Base-by-base conservation (phyloP, 2,329 filamentous ascomycete species). In the Malbranchea zuffiana region DNA sequence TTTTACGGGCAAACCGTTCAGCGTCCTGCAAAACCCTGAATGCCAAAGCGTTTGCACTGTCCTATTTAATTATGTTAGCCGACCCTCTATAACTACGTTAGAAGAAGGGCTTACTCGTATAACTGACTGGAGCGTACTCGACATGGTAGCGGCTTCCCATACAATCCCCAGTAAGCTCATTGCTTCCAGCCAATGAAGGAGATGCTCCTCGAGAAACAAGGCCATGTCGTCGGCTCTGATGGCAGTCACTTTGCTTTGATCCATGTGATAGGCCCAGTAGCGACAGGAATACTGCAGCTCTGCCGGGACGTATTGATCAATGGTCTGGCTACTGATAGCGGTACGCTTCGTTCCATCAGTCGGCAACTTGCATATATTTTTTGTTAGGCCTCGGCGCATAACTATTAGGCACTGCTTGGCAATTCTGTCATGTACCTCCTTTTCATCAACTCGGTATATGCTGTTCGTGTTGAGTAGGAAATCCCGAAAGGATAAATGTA, bases 361-460 rank as follows among this genome's bases (percentile, higher is more conserved):
- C n/a, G 18, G 26, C 15, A 44, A 13, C 8, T 28, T 32, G 30
- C 39, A 40, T 19, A 44, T 44, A 29, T 44, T 32, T 13, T 26
- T 36, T 20, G 13, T 29, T 8, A 44, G 30, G 3, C n/a, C 18
- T 11, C n/a, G 10, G 15, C 26, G 32, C 37, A 43, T 40, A 5
- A 30, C 11, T n/a, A 28, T 26, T 5, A 59, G 47, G 39, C 54
- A 60, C 32, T 30, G 27, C 36, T 26, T 37, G 10, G 46, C 48
- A 15, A 61, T 40, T 23, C 41, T 42, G 35, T 46, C 16, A 33
- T 61, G 50, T 34, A 49, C 47, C 8, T 38, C 21, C 37, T 46
- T 50, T 44, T 55, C 46, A 29, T 61, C 37, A 41, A 54, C 48
- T 46, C 50, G 44, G 49, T 55, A 51, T 7, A 10, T 17, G 6